These are phyloP conservation scores for Manihot esculenta DNA, from an alignment of 441 rosid genomes.

Conservation along the genomic window DNA sequence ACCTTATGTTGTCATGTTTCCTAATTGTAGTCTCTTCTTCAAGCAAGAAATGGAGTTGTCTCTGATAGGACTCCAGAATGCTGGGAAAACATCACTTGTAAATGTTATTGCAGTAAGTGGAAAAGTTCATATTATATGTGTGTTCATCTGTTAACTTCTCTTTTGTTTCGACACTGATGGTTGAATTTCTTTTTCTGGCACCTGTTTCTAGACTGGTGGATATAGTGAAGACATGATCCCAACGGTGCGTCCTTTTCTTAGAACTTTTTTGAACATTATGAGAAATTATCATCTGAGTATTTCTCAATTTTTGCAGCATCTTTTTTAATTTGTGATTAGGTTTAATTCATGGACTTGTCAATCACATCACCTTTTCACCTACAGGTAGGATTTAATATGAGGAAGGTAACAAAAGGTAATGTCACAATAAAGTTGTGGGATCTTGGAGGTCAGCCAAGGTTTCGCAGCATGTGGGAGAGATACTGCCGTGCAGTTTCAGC, in stretches of 20 bases:
- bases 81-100: slow-evolving; percentile 95
- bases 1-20: not conserved
- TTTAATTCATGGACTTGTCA: not conserved
- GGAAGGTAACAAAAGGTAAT: slow-evolving; percentile 94
- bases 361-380: not conserved
- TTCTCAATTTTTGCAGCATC: no score
- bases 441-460: slow-evolving; percentile 99
- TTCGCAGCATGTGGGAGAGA: slow-evolving; percentile 99
- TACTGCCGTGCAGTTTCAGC: slow-evolving; percentile 87
- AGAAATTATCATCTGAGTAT: not conserved
- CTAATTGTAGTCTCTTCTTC: slow-evolving; percentile 67
- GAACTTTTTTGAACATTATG: not conserved
- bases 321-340: not conserved
- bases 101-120: slow-evolving; percentile 85
- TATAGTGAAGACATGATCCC: slow-evolving; percentile 99
- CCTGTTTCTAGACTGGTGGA: slow-evolving; percentile 73
- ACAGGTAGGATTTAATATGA: slow-evolving; percentile 95
- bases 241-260: slow-evolving; percentile 51
- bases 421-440: slow-evolving; percentile 98
- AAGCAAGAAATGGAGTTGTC: slow-evolving; percentile 99
- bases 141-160: not conserved
- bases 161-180: no score
- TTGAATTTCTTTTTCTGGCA: slow-evolving; percentile 15
- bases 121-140: not conserved
- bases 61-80: slow-evolving; percentile 94